Evolutionary conservation across 2,329 filamentous ascomycete genomes (phyloP), one percentile per base, ranked within the genome.

Genomic region (Aspergillus fumigatus): DNA sequence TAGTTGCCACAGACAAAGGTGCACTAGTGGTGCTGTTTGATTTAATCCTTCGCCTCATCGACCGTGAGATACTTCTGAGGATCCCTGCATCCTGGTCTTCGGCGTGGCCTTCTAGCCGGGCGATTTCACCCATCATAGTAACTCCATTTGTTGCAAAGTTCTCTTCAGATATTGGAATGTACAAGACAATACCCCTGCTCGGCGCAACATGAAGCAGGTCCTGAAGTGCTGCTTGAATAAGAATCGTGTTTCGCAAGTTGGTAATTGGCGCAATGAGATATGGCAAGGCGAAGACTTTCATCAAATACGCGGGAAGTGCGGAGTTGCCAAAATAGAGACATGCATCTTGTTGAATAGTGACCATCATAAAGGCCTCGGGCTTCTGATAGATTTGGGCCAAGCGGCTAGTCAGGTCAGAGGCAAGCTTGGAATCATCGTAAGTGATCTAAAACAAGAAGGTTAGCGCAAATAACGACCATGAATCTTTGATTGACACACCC

Each of bases 181-280:
- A 96, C 35, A 86, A 85, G 55, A 96, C 75, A 35, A 92, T 80
- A 1, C 92, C 91, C 41, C 90, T 82, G 1, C 83, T 78, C 0
- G 86, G 73, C 0, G 79, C 66, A 2, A 96, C 89, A 1, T 84
- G 82, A 0, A 96, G 78, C 0, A 85, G 80, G 25, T 90, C 87
- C 14, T 85, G 80, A 72, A 96, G 82, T 70, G 89, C 87, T n/a
- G 79, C 80, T 68, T 94, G 89, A 3, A 95, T 82, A 19, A 95
- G 75, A n/a, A 82, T 80, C 1, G 90, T 85, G 71, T 93, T 94
- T 60, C 90, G 85, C 70, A 89, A 88, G 75, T 96, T 96, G 52
- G 85, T 90, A 3, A 85, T 82, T 0, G 89, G 84, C 59, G 87
- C 86, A 56, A 94, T 77, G 61, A 90, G 82, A 10, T 80, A 80